phyloP scores from a whole-genome alignment of 768 basidiomycete genomes.

The Sarcodon aspratus region DNA sequence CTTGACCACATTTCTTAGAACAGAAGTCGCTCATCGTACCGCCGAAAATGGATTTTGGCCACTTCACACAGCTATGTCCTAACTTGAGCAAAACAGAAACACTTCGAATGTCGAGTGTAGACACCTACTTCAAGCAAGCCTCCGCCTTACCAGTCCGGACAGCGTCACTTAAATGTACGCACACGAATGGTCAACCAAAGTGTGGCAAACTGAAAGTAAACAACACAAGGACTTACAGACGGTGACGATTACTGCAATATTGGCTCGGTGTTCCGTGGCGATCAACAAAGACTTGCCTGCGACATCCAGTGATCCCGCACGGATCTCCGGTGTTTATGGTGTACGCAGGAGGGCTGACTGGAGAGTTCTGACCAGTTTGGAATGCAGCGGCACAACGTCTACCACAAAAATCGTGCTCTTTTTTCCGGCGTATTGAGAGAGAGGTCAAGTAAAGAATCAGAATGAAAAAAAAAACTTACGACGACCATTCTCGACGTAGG shows the following conservation, averaged over 20 bases:
- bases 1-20: slow-evolving; percentile 8
- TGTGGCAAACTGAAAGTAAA: not conserved
- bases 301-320: slow-evolving; percentile 7
- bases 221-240: slow-evolving; percentile 3
- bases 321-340: not conserved
- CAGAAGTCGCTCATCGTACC: slow-evolving; percentile 14
- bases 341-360: too few species aligned
- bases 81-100: not conserved
- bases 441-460: too few species aligned
- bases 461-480: slow-evolving; percentile 3
- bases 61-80: slow-evolving; percentile 7
- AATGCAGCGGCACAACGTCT: slow-evolving; percentile 8
- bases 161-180: slow-evolving; percentile 1
- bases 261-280: slow-evolving; percentile 3
- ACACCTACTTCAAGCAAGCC: slow-evolving; percentile 8
- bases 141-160: slow-evolving; percentile 5
- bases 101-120: not conserved
- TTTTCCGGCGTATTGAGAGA: not conserved
- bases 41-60: slow-evolving; percentile 9
- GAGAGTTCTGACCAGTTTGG: not conserved
- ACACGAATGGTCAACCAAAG: slow-evolving; percentile 1
- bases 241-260: slow-evolving; percentile 9
- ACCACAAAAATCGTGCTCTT: slow-evolving; percentile 11
- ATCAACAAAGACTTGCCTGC: slow-evolving; percentile 4
- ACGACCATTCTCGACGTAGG: slow-evolving; percentile 11